phyloP scores from a whole-genome alignment of 805 yeast genomes.

The Yarrowia porcina region DNA sequence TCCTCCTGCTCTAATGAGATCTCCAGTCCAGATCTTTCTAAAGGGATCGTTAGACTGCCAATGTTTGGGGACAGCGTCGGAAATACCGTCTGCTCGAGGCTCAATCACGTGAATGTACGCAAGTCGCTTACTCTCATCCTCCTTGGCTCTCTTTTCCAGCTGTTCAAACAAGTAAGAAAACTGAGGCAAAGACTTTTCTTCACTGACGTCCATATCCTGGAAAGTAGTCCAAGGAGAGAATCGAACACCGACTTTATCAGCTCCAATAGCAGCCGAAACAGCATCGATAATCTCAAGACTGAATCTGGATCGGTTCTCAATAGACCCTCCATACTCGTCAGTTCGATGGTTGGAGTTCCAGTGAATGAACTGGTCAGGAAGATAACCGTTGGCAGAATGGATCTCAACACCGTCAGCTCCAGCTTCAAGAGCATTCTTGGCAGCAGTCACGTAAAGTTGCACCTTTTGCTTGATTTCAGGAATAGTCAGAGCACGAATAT shows the following conservation, averaged over 20 bases:
- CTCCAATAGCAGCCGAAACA: slow-evolving; percentile 45
- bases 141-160: slow-evolving; percentile 41
- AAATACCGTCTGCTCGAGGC: slow-evolving; percentile 36
- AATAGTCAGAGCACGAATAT: slow-evolving; percentile 40
- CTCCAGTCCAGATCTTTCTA: slow-evolving; percentile 47
- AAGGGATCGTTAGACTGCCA: slow-evolving; percentile 28
- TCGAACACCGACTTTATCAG: slow-evolving; percentile 48
- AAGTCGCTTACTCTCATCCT: slow-evolving; percentile 34
- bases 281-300: slow-evolving; percentile 52
- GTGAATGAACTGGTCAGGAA: slow-evolving; percentile 49
- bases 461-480: slow-evolving; percentile 46
- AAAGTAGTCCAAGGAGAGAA: slow-evolving; percentile 32
- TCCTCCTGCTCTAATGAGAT: slow-evolving; percentile 44
- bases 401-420: slow-evolving; percentile 65
- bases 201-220: slow-evolving; percentile 27
- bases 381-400: slow-evolving; percentile 63
- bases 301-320: slow-evolving; percentile 55
- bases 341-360: slow-evolving; percentile 49
- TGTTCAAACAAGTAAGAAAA: slow-evolving; percentile 44
- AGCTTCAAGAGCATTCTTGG: slow-evolving; percentile 49
- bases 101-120: slow-evolving; percentile 44
- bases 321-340: slow-evolving; percentile 60
- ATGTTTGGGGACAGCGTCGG: slow-evolving; percentile 29
- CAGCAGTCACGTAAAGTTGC: slow-evolving; percentile 49
- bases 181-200: slow-evolving; percentile 29